phyloP scores from a whole-genome alignment of 2,329 filamentous ascomycete species.

The Ophiosphaerella herpotricha region DNA sequence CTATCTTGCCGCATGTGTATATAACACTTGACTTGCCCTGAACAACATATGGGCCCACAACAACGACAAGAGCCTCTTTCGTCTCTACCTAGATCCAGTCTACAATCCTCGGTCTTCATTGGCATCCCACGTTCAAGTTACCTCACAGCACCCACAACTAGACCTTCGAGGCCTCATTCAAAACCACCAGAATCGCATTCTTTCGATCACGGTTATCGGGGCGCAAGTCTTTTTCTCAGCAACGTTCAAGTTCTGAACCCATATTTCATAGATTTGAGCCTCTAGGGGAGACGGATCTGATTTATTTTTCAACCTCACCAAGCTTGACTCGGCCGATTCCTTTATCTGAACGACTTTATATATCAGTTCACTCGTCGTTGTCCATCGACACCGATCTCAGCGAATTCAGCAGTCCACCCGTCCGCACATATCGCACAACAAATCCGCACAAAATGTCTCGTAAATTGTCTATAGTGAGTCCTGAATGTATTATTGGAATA shows the following conservation, averaged over 20 bases:
- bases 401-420: constrained; percentile 32
- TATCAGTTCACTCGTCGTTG: constrained; percentile 28
- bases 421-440: constrained; percentile 28
- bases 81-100: constrained; percentile 13
- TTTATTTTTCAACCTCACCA: neutral
- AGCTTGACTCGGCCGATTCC: constrained; percentile 3
- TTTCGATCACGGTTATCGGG: constrained; percentile 7
- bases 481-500: neutral
- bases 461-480: constrained; percentile 33
- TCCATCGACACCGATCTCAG: constrained; percentile 24
- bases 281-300: neutral
- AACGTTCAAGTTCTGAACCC: constrained; percentile 1
- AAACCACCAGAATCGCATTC: constrained; percentile 5
- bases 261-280: constrained; percentile 10
- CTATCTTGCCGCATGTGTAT: constrained; percentile 7
- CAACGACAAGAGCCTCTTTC: constrained; percentile 8
- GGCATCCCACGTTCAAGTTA: constrained; percentile 18
- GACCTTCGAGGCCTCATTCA: neutral
- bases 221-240: neutral
- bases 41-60: constrained; percentile 12
- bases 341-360: constrained; percentile 12
- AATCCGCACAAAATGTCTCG: constrained; percentile 33
- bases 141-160: constrained; percentile 20
- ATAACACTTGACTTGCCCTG: constrained; percentile 16
- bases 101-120: constrained; percentile 6